A percentile compares a stretch with the other conserved stretches of the same genome.
phyloP scores from a whole-genome alignment of 257 asterid species.

The Salvia hispanica region DNA sequence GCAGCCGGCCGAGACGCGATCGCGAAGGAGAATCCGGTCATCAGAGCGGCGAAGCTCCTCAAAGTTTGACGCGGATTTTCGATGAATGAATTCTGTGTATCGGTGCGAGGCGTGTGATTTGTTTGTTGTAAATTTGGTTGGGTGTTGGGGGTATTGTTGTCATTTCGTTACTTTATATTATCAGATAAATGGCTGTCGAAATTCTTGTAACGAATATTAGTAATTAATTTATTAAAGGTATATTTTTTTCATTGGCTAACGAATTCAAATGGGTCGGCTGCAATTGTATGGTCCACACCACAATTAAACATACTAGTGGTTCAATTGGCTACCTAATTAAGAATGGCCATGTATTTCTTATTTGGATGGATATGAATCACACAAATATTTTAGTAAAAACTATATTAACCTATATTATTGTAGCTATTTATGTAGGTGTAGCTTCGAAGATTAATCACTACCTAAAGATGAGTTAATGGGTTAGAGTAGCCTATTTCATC shows the following conservation, averaged over 20 bases:
- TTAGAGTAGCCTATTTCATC: no score
- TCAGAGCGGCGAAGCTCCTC: constrained; percentile 73
- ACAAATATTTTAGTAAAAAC: no score
- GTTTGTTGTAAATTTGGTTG: constrained; percentile 44
- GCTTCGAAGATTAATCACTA: no score
- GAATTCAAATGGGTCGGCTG: neutral
- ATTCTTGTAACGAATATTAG: constrained; percentile 1
- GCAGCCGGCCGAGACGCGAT: constrained; percentile 81
- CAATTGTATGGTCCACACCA: constrained; percentile 7
- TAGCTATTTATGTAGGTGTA: no score
- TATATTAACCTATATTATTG: no score
- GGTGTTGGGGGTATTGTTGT: constrained; percentile 44
- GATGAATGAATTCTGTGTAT: constrained; percentile 18
- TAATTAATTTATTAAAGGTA: neutral
- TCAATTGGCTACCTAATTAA: no score
- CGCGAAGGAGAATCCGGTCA: constrained; percentile 73
- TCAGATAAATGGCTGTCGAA: constrained; percentile 33
- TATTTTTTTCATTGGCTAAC: neutral
- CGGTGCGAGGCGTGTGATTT: constrained; percentile 11
- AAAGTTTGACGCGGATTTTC: constrained; percentile 48
- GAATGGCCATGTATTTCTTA: no score
- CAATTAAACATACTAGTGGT: neutral
- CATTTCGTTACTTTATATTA: constrained; percentile 32
- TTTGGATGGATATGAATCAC: no score
- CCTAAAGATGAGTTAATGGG: no score